Evolutionary conservation across 805 yeast species (phyloP).

Genomic region (Sugiyamaella floridensis): DNA sequence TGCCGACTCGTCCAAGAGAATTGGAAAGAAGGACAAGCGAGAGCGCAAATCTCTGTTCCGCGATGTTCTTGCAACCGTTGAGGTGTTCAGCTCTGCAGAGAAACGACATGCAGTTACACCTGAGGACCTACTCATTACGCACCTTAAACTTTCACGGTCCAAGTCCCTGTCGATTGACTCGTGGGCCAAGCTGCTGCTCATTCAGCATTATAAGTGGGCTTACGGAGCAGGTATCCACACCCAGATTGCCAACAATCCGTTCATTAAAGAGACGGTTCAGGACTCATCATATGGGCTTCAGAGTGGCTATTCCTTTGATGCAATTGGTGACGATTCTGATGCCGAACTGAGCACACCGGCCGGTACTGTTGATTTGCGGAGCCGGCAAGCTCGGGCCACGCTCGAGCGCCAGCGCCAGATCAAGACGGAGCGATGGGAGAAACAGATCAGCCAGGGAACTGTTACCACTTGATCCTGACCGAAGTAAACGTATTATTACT

Average conservation of each 20-base stretch:
- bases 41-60: slow-evolving; percentile 54
- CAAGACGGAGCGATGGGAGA: slow-evolving; percentile 10
- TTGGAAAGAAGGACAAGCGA: slow-evolving; percentile 57
- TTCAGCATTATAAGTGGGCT: slow-evolving; percentile 32
- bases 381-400: slow-evolving; percentile 3
- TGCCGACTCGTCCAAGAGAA: slow-evolving; percentile 47
- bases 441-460: slow-evolving; percentile 11
- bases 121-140: slow-evolving; percentile 22
- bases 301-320: neutral
- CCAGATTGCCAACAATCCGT: slow-evolving; percentile 31
- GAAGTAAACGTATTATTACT: neutral
- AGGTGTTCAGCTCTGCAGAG: slow-evolving; percentile 32
- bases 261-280: slow-evolving; percentile 19
- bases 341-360: neutral
- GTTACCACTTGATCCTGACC: slow-evolving; percentile 2
- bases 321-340: neutral
- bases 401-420: slow-evolving; percentile 10
- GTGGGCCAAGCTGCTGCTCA: slow-evolving; percentile 30
- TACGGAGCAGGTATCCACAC: slow-evolving; percentile 31
- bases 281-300: slow-evolving; percentile 6
- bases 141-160: slow-evolving; percentile 21
- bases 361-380: neutral
- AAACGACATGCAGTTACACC: slow-evolving; percentile 22
- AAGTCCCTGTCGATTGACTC: slow-evolving; percentile 26
- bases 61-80: slow-evolving; percentile 47